phyloP scores from a whole-genome alignment of 176 grass and related monocot genomes.

The Oropetium thomaeum region DNA sequence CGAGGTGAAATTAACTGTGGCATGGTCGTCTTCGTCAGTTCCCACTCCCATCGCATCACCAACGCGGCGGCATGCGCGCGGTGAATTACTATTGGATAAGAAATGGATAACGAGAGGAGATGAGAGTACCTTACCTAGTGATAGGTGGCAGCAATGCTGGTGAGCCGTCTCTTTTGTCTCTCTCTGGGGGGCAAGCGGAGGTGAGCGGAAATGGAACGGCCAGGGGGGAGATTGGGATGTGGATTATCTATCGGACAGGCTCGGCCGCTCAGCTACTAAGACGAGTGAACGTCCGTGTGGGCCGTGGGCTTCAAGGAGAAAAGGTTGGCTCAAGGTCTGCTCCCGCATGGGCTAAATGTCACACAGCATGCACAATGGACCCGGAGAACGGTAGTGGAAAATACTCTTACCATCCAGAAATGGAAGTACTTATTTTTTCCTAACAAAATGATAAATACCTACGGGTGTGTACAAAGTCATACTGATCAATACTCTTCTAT shows the following conservation, averaged over 20 bases:
- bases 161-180: too few relatives aligned
- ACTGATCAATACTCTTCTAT: too few relatives aligned
- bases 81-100: not conserved
- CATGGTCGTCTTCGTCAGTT: not conserved
- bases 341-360: not conserved
- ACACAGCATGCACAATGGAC: not conserved
- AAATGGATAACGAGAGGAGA: not conserved
- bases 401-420: too few relatives aligned
- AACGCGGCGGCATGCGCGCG: not conserved
- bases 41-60: not conserved
- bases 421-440: too few relatives aligned
- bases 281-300: not conserved
- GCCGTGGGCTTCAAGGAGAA: not conserved
- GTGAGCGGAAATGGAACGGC: not conserved
- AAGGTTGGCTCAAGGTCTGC: not conserved
- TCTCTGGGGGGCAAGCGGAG: not conserved
- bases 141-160: not conserved
- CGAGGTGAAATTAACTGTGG: not conserved
- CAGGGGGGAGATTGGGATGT: not conserved
- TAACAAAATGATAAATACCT: too few relatives aligned
- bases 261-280: too few relatives aligned
- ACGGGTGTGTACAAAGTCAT: too few relatives aligned
- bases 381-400: not conserved
- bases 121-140: not conserved
- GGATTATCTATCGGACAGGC: not conserved